Base-by-base conservation (phyloP, 164 flowering plant genomes). In the Annona squamosa region DNA sequence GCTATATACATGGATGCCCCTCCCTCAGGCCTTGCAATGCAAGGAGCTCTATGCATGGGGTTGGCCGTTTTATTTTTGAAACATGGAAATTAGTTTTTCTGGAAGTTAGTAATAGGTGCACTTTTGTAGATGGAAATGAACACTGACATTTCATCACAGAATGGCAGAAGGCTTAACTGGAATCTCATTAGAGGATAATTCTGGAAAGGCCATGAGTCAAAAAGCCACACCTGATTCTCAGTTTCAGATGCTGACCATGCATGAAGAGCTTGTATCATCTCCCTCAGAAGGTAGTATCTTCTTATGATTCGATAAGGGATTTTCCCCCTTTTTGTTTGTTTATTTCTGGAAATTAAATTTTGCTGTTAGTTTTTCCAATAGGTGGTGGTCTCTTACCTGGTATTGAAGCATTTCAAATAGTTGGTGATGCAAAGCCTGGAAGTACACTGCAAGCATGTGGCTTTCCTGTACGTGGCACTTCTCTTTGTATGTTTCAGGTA, bases 401-500 rank as follows among this genome's bases (percentile, higher is more conserved):
- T 45, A 93, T 95, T 77, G 98, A 91, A 76, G 86, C 79, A 46
- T 90, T 95, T 74, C 99, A 95, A 83, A 93, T 95, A 57, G 74
- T 84, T 79, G 99, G 99, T 66, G 97, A 90, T 57, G 97, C 98
- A 68, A 81, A 78, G 62, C 98, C 92, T 52, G 99, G 99, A 80
- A 74, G 75, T 76, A 86, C 82, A 72, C 88, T 95, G 74, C 87
- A 81, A 73, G 99, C 92, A 57, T 92, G 99, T 84, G 99, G 99
- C 19, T 91, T 67, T 83, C 97, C 93, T 69, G 88, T 87, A 19
- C 86, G 89, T 26, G 97, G 98, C 67, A 93, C 97, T 77, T 84
- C 97, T 74, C 91, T 91, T 67, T 95, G 99, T 75, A 91, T 95
- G 85, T 95, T 95, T 84, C 96, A 94, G 95, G 97, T 94, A 77